Evolutionary conservation across 129 eudicot genomes (phyloP), one percentile per base, ranked within the genome.

Genomic region (Flaveria sonorensis): DNA sequence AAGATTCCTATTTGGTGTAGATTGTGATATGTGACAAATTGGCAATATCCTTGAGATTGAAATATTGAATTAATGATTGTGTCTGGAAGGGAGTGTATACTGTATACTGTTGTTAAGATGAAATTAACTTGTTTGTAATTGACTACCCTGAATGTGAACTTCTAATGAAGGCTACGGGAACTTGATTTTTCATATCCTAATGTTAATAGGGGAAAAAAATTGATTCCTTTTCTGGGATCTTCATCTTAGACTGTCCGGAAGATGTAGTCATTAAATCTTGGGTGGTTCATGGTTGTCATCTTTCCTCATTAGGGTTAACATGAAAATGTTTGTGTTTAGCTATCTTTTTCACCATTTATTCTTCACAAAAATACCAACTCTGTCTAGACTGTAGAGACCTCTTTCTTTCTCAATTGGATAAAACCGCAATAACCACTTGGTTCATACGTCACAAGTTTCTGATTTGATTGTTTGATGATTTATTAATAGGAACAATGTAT

Each of bases 401-500:
- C 52, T 40, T 18, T 62, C 61, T 71, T 79, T 24, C 26, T 76
- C 68, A 30, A 16, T 75, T 74, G 46, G 75, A 21, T 70, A 47
- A 67, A 71, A 45, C 68, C 74, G 3, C 53, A 26, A 39, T 78
- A 64, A 39, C 11, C 75, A 16, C 71, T 28, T 72, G 45, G 83
- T 14, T 69, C 52, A 9, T 69, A 46, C 28, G 71, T 60, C 77
- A 61, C 55, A 83, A 62, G 71, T 64, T 71, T 63, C 86, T 81
- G 80, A 63, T 78, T 83, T 70, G 24, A 45, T 66, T 70, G 72
- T 78, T 78, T 82, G 84, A 77, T 84, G 82, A 68, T 83, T 70
- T 72, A 78, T 81, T 62, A 78, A 75, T 86, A 80, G 87, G 88
- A 82, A 50, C 79, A 39, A 75, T 83, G 80, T 80, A 59, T 61